Conservation (phyloP, 345 rosid species). For the Eucalyptus cloeziana region DNA sequence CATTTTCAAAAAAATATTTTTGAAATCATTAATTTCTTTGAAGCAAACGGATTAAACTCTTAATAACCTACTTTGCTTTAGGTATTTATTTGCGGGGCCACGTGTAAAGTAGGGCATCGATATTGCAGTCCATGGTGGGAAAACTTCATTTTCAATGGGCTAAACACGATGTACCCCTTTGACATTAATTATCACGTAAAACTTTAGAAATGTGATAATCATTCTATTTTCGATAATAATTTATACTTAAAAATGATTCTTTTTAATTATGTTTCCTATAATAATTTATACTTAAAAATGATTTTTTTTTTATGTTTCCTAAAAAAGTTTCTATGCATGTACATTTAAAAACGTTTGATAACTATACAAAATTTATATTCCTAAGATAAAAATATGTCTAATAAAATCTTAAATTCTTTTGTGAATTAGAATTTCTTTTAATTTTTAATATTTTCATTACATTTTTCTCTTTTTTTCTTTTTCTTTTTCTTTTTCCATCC, state of each 20-base stretch:
- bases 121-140: background rate
- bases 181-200: fast-evolving
- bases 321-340: fast-evolving
- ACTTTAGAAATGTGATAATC: fast-evolving
- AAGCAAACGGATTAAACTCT: too few species aligned
- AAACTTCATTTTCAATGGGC: background rate
- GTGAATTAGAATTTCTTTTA: fast-evolving
- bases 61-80: background rate
- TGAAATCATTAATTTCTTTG: too few species aligned
- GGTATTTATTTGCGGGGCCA: background rate
- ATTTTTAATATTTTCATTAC: too few species aligned
- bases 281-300: fast-evolving
- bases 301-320: too few species aligned
- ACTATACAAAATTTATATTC: fast-evolving
- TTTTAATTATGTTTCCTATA: fast-evolving
- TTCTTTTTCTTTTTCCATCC: too few species aligned
- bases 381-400: fast-evolving
- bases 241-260: too few species aligned
- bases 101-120: fast-evolving
- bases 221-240: fast-evolving
- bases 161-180: background rate
- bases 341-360: fast-evolving
- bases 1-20: fast-evolving
- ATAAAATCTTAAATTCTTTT: too few species aligned
- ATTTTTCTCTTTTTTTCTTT: fast-evolving